Evolutionary conservation across 148 eudicot species (phyloP), one percentile per base, ranked within the genome.

Genomic region (Rhododendron griersonianum): DNA sequence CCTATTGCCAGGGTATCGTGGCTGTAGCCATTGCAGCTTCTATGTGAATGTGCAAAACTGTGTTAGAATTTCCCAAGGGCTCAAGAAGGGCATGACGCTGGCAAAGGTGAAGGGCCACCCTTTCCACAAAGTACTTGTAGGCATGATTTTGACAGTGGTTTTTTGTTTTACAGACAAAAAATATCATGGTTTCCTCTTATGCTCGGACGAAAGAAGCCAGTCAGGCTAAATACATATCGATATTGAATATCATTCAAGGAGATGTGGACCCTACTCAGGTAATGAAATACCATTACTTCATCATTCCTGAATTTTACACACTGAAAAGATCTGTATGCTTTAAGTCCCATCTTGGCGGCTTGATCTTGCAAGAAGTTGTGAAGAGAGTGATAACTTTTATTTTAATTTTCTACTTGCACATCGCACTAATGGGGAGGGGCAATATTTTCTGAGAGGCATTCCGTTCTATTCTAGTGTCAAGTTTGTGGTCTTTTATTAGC

Each of bases 221-320:
- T 89, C 96, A 94, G 91, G 96, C 99, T 73, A 98, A 98, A 88
- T 98, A 95, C 87, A 98, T 98, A 88, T 98, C 99, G 30, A 98
- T 98, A 88, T 89, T 98, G 63, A 98, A 98, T 89, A 98, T 98
- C 28, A 98, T 98, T 80, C 99, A 98, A 86, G 98, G 99, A 80
- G 99, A 98, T 89, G 99, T 98, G 50, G 99, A 98, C 87, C 98
- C 99, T 87, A 98, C 99, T 61, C 98, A 98, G 99, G 99, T 94
- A 90, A 87, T 78, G 19, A 14, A 7, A 86, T 84, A 14, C 35
- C 73, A 67, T 67, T 33, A n/a, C 33, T 25, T n/a, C 11, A 11
- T 67, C 28, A 2, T 67, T 67, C 73, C 73, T 67, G 73, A 67
- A 67, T 67, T 67, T 23, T 67, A 25, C 33, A 8, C 73, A 10